These are phyloP conservation scores for maize (Zea mays) DNA, from an alignment of 176 grass and related monocot species.

Conservation along the genomic window Zm-B73-REFERENCE-NAM-5.0 NC_050096.1:184672001-184672500, in stretches of 20 bases:
- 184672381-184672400: too few relatives aligned
- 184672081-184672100: not conserved
- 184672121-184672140: not conserved
- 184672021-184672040: not conserved
- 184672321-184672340: not conserved
- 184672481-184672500: not conserved
- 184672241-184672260: slow-evolving; percentile 97
- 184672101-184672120: not conserved
- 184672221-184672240: slow-evolving; percentile 94
- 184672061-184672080: not conserved
- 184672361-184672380: slow-evolving; percentile 43
- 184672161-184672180: not conserved
- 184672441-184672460: not conserved
- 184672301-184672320: slow-evolving; percentile 16
- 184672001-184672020: not conserved
- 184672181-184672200: not conserved
- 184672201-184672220: slow-evolving; percentile 53
- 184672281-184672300: slow-evolving; percentile 17
- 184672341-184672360: not conserved
- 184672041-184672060: not conserved
- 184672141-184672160: not conserved
- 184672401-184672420: too few relatives aligned
- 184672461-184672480: slow-evolving; percentile 3
- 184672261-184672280: slow-evolving; percentile 44
- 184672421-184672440: too few relatives aligned